A percentile compares a stretch with the other conserved stretches of the same genome.
Evolutionary conservation across 192 early-diverging fungal species (phyloP).

Genomic region (Coemansia sp.): DNA sequence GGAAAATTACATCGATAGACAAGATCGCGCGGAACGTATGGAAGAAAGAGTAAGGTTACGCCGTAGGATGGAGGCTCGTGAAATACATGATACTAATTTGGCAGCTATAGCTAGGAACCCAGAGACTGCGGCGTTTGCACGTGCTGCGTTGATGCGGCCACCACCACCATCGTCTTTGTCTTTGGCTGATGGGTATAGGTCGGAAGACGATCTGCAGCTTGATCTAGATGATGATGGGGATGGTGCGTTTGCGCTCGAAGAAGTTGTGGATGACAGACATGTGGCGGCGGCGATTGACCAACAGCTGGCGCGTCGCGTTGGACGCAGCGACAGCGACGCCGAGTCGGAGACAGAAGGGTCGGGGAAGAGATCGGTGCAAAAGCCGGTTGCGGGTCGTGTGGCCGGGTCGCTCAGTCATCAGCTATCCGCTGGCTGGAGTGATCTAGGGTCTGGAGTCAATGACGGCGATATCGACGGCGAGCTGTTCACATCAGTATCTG

Average conservation of each 20-base stretch:
- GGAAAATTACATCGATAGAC: slow-evolving; percentile 49
- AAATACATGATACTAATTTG: slow-evolving; percentile 46
- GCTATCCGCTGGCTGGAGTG: neutral
- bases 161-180: neutral
- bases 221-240: neutral
- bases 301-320: slow-evolving; percentile 18
- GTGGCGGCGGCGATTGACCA: slow-evolving; percentile 24
- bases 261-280: slow-evolving; percentile 25
- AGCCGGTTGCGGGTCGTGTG: neutral
- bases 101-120: slow-evolving; percentile 51
- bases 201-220: slow-evolving; percentile 13
- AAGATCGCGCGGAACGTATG: slow-evolving; percentile 48
- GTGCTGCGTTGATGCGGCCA: slow-evolving; percentile 47
- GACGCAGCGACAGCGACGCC: slow-evolving; percentile 28
- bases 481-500: slow-evolving; percentile 27
- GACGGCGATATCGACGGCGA: slow-evolving; percentile 1
- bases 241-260: slow-evolving; percentile 33
- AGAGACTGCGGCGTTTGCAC: slow-evolving; percentile 57
- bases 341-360: slow-evolving; percentile 12
- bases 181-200: neutral
- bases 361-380: neutral
- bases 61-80: slow-evolving; percentile 22
- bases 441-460: neutral
- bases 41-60: slow-evolving; percentile 30
- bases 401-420: neutral